Evolutionary conservation across 2,329 filamentous ascomycete genomes (phyloP), one percentile per base, ranked within the genome.

Genomic region (Fonsecaea nubica): DNA sequence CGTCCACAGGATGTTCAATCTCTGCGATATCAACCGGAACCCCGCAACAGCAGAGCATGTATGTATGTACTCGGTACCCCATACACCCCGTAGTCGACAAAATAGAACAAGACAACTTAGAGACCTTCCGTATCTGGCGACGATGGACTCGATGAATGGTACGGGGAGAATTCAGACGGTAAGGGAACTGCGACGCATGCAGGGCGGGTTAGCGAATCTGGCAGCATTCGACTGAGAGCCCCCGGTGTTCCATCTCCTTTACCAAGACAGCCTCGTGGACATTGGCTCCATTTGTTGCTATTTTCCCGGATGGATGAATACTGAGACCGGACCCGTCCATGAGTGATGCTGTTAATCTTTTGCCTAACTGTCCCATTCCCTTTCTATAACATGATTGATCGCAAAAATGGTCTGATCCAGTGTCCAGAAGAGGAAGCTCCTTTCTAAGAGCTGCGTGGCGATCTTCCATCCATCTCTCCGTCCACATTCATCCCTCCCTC

Each of bases 41-140:
- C 63, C 63, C 54, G 63, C 58, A 62, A 58, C 25, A 25, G 1
- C 2, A 25, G 1, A 25, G 25, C 25, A 25, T 25, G 25, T 25
- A 25, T 25, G 1, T 25, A 25, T 25, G 25, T 25, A 25, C 25
- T 25, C 25, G 25, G 25, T 25, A 25, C 25, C 25, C 25, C 25
- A 25, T 25, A 25, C 25, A 25, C 25, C 25, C 25, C 25, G 48
- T 53, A 45, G 50, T 58, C 56, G 56, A 55, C 42, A 54, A 25
- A 25, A 25, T n/a, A 25, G 21, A 52, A 25, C 18, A 30, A 8
- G 42, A 21, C 25, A 25, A 25, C 25, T n/a, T 25, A 58, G 6
- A 45, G 32, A 65, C 63, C 63, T 65, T 65, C 63, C 63, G n/a
- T 52, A 53, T 65, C 56, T 25, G 58, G 63, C 58, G 53, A 57